Evolutionary conservation across 2,329 filamentous ascomycete genomes (phyloP).

Genomic region (Pseudogymnoascus sp.): DNA sequence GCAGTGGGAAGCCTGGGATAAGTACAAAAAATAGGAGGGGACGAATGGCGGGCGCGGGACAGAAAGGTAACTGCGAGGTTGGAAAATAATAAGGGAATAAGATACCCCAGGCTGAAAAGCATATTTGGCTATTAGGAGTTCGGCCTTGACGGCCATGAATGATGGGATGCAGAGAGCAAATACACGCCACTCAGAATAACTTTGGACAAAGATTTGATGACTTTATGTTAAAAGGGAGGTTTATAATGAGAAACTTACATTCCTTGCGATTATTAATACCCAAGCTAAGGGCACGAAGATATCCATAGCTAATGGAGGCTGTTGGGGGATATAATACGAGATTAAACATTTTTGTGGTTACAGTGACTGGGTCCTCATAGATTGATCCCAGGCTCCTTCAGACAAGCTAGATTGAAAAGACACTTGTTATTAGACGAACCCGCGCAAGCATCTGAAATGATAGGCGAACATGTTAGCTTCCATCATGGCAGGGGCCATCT

Average conservation of each 20-base stretch:
- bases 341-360: background rate
- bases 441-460: background rate
- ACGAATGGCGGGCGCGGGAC: background rate
- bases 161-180: slow-evolving; percentile 1
- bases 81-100: slow-evolving; percentile 1
- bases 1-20: background rate
- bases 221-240: background rate
- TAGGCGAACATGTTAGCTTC: background rate
- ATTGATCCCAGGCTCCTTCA: background rate
- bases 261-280: background rate
- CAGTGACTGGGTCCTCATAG: background rate
- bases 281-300: background rate
- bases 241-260: background rate
- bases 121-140: background rate
- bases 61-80: background rate
- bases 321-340: background rate
- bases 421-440: background rate
- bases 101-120: background rate
- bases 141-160: background rate
- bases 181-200: background rate
- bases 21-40: background rate
- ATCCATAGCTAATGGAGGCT: background rate
- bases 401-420: background rate
- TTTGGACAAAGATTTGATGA: background rate
- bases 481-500: background rate